Evolutionary conservation across 192 early-diverging fungal species (phyloP), one percentile per base, ranked within the genome.

Genomic region (Coemansia sp.): DNA sequence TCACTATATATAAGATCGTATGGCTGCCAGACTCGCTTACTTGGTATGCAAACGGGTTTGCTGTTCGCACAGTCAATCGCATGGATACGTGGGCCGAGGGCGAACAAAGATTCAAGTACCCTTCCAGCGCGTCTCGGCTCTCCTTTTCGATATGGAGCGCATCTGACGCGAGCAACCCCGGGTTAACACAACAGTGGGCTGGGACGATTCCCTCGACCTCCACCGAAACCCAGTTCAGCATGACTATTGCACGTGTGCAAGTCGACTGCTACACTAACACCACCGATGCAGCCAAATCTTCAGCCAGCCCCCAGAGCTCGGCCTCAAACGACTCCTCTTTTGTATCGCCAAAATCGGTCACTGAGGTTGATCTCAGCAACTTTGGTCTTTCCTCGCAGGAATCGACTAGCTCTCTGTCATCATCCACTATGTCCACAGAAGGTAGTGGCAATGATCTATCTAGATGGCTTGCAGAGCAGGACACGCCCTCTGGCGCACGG

Each of bases 131-230:
- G 1, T 75, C 84, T 0, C 74, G 80, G 32, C 67, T 88, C 10
- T 83, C 85, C 0, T 87, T 88, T 69, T 84, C 86, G 1, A 86
- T 90, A 43, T 90, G 89, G 89, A 84, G 88, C 68, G 79, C 83
- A 11, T 76, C 85, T 37, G 63, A 22, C 42, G 74, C 64, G 32
- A 66, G 13, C 39, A 73, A 76, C 74, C 79, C 62, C 62, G 81
- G 1, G 12, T 49, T 44, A 60, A 84, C 58, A 63, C 84, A 86
- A 81, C 70, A 38, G 74, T 87, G 61, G 88, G 87, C 65, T 19
- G 79, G 79, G 12, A 67, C 32, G 42, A 51, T 81, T 16, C 74
- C 76, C 40, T 76, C 82, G n/a, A 60, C 79, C 50, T 85, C 84
- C 72, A 59, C 74, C 16, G 74, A 64, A 20, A 44, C 61, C 2